These are phyloP conservation scores for Pythium folliculosum DNA, from an alignment of 352 stramenopile species.

Conservation along the genomic window DNA sequence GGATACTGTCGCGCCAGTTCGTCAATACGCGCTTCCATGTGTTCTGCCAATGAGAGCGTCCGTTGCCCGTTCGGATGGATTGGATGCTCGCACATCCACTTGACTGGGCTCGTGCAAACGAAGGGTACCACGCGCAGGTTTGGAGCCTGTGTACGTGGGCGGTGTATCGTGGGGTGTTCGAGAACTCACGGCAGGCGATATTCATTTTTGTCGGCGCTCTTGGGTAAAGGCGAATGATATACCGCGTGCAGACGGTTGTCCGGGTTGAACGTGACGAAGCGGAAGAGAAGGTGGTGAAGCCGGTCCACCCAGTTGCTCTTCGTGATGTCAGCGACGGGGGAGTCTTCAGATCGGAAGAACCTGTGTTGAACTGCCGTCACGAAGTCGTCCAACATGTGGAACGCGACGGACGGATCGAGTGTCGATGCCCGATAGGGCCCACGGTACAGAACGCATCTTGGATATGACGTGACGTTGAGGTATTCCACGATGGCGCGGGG, in stretches of 20 bases:
- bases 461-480: slow-evolving; percentile 26
- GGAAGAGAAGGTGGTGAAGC: slow-evolving; percentile 32
- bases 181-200: not conserved
- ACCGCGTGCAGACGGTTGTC: slow-evolving; percentile 6
- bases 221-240: slow-evolving; percentile 8
- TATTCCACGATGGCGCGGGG: slow-evolving; percentile 10
- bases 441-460: slow-evolving; percentile 36
- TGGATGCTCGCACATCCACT: slow-evolving; percentile 13
- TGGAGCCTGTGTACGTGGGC: not conserved
- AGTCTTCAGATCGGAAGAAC: not conserved
- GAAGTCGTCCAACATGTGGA: slow-evolving; percentile 43
- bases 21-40: slow-evolving; percentile 16
- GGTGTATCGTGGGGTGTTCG: too few species aligned
- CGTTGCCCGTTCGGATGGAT: not conserved
- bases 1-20: slow-evolving; percentile 12
- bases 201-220: not conserved
- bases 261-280: slow-evolving; percentile 2
- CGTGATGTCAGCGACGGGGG: slow-evolving; percentile 11
- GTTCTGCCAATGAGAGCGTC: slow-evolving; percentile 8
- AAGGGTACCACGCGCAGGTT: not conserved
- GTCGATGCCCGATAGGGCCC: slow-evolving; percentile 5
- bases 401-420: slow-evolving; percentile 32
- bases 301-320: slow-evolving; percentile 39
- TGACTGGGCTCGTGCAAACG: slow-evolving; percentile 6
- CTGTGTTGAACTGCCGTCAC: slow-evolving; percentile 10